Conservation (phyloP, 169 alveolate genomes). For the Babesia microti region DNA sequence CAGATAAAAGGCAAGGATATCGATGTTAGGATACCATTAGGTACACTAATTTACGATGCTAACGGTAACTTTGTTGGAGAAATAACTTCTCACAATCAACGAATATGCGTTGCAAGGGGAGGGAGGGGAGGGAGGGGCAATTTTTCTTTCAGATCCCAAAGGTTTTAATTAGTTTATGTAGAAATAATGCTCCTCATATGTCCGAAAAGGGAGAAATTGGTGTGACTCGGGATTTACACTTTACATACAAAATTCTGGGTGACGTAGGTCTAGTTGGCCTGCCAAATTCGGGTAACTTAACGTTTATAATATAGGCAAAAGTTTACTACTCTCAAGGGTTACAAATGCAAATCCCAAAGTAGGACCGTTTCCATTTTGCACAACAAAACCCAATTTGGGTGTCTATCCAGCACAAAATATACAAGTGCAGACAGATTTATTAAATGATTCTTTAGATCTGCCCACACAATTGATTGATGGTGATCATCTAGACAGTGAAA, state of each 20-base stretch:
- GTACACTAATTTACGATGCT: slow-evolving; percentile 70
- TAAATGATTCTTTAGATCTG: no score
- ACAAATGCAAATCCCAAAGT: slow-evolving; percentile 44
- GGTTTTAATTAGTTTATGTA: not conserved
- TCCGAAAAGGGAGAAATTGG: slow-evolving; percentile 61
- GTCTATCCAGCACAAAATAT: no score
- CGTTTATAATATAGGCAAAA: slow-evolving; percentile 34
- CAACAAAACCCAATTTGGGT: slow-evolving; percentile 32
- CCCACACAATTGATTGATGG: no score
- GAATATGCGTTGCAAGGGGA: slow-evolving; percentile 69
- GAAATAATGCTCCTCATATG: slow-evolving; percentile 32
- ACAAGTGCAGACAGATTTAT: no score
- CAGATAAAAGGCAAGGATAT: slow-evolving; percentile 70
- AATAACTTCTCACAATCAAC: slow-evolving; percentile 43
- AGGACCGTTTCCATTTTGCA: slow-evolving; percentile 28
- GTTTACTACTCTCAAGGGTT: slow-evolving; percentile 25
- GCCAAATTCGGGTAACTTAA: slow-evolving; percentile 81
- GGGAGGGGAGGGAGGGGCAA: slow-evolving; percentile 86
- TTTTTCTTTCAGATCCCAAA: slow-evolving; percentile 52
- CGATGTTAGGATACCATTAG: slow-evolving; percentile 69
- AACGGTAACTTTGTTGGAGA: slow-evolving; percentile 34
- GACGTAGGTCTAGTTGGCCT: slow-evolving; percentile 81
- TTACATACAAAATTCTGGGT: slow-evolving; percentile 62
- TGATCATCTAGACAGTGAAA: not conserved
- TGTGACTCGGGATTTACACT: slow-evolving; percentile 25